These are phyloP conservation scores for Lophiotrema nucula DNA, from an alignment of 495 filamentous ascomycete genomes.

Conservation along the genomic window DNA sequence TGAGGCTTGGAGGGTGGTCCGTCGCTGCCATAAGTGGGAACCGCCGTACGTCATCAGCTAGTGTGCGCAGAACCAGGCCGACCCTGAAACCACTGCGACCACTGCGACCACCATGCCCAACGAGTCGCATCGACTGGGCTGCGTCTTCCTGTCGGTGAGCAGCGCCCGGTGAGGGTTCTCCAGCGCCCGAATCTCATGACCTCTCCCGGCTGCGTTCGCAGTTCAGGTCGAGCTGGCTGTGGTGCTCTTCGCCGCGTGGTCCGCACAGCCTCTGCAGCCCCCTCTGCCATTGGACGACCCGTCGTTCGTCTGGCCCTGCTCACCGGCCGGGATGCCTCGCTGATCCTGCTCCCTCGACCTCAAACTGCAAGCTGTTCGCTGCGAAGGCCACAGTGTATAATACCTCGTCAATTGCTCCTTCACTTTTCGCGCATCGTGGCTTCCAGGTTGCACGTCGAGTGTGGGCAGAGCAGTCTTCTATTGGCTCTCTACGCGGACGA, in stretches of 20 bases:
- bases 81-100: not conserved
- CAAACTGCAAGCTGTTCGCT: not conserved
- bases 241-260: not conserved
- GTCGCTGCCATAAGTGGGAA: not conserved
- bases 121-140: not conserved
- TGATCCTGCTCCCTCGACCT: not conserved
- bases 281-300: not conserved
- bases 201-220: not conserved
- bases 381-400: not conserved
- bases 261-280: not conserved
- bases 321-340: not conserved
- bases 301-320: not conserved
- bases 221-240: not conserved
- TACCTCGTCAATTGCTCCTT: not conserved
- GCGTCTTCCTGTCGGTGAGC: not conserved
- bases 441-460: too few relatives aligned
- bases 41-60: not conserved
- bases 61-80: not conserved
- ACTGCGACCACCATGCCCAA: not conserved
- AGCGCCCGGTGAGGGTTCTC: not conserved
- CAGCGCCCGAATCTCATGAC: not conserved
- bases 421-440: too few relatives aligned
- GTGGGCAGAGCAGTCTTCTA: too few relatives aligned
- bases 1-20: too few relatives aligned
- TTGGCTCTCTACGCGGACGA: not conserved